phyloP scores from a whole-genome alignment of 2,329 filamentous ascomycete species.

The Pyrenophora tritici-repentis region DNA sequence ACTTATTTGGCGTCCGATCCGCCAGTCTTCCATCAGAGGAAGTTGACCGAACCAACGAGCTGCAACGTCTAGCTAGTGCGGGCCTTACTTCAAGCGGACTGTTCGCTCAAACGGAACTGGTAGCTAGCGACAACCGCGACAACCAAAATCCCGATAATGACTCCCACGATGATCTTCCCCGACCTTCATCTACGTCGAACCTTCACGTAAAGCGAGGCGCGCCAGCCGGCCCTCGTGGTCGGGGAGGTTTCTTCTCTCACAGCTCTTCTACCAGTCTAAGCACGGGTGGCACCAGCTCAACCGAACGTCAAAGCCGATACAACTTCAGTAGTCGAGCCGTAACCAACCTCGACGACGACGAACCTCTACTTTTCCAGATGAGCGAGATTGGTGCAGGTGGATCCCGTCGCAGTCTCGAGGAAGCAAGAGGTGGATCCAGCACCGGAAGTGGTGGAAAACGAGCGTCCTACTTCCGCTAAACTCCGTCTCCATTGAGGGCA shows the following conservation, averaged over 20 bases:
- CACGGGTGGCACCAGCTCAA: slow-evolving; percentile 43
- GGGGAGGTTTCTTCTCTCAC: slow-evolving; percentile 40
- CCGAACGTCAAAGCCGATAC: slow-evolving; percentile 47
- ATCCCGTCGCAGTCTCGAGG: slow-evolving; percentile 46
- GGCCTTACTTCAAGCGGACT: slow-evolving; percentile 69
- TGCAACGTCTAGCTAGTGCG: slow-evolving; percentile 44
- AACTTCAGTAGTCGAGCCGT: slow-evolving; percentile 52
- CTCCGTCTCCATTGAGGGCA: background rate
- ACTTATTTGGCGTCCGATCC: slow-evolving; percentile 67
- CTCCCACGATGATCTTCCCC: slow-evolving; percentile 35
- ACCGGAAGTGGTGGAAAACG: slow-evolving; percentile 34
- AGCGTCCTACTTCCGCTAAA: slow-evolving; percentile 26
- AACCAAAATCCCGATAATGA: slow-evolving; percentile 23
- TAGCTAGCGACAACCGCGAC: slow-evolving; percentile 36
- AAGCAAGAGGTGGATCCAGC: slow-evolving; percentile 38
- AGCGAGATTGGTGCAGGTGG: slow-evolving; percentile 65
- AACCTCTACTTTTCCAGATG: slow-evolving; percentile 73
- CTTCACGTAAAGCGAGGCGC: slow-evolving; percentile 35
- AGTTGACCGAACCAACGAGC: slow-evolving; percentile 53
- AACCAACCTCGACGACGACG: slow-evolving; percentile 62
- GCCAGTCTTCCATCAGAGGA: slow-evolving; percentile 68
- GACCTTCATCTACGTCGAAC: slow-evolving; percentile 37
- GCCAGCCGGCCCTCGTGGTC: slow-evolving; percentile 32
- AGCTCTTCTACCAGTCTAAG: slow-evolving; percentile 38
- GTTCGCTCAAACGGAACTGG: slow-evolving; percentile 52